Conservation (phyloP, 2,329 filamentous ascomycete genomes). For the Kalmusia sp. region DNA sequence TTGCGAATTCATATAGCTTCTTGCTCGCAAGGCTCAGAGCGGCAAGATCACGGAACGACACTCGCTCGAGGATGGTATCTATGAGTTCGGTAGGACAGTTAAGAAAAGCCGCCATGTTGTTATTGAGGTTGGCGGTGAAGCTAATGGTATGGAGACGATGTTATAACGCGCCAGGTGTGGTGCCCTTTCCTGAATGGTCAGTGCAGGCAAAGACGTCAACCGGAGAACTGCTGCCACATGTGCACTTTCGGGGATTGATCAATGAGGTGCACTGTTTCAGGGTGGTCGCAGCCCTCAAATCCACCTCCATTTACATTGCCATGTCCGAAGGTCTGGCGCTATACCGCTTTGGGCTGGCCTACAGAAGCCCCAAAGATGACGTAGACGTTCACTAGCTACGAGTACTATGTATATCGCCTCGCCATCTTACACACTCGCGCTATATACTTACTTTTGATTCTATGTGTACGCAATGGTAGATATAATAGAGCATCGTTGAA, state of each 20-base stretch:
- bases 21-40: constrained; percentile 7
- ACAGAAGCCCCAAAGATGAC: constrained; percentile 2
- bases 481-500: too few relatives aligned
- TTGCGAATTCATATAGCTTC: neutral
- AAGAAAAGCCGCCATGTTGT: constrained; percentile 3
- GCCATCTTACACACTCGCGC: neutral
- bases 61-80: neutral
- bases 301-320: neutral
- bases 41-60: constrained; percentile 3
- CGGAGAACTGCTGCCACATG: constrained; percentile 2
- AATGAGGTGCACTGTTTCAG: constrained; percentile 1
- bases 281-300: constrained; percentile 3
- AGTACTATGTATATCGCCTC: constrained; percentile 1
- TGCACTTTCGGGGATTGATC: constrained; percentile 1
- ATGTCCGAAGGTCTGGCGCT: constrained; percentile 1
- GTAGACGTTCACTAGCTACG: constrained; percentile 1
- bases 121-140: neutral
- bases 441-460: too few relatives aligned
- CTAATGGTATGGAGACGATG: neutral
- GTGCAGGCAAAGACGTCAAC: constrained; percentile 2
- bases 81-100: constrained; percentile 1
- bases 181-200: neutral
- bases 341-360: constrained; percentile 2
- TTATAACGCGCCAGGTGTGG: constrained; percentile 2
- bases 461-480: too few relatives aligned